These are phyloP conservation scores for Tricholoma terreum DNA, from an alignment of 768 basidiomycete genomes.

Conservation along the genomic window DNA sequence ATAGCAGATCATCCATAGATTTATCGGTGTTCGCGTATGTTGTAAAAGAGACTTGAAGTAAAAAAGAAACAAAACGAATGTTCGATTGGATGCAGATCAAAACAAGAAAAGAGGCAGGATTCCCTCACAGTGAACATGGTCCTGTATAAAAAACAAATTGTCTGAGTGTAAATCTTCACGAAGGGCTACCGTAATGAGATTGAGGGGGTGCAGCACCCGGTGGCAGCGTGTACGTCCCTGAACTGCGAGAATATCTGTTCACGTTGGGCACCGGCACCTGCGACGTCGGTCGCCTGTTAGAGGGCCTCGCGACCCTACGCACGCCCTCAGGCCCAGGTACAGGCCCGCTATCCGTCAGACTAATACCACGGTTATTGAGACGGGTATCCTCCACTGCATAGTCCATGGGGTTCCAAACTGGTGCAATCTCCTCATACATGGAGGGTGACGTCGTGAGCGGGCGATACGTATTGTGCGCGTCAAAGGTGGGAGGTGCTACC, in stretches of 20 bases:
- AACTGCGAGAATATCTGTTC: constrained; percentile 71
- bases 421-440: constrained; percentile 30
- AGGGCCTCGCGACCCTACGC: constrained; percentile 68
- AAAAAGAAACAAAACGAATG: neutral
- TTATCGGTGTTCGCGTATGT: neutral
- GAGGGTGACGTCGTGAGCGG: constrained; percentile 39
- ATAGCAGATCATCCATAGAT: constrained; percentile 4
- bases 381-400: constrained; percentile 29
- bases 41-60: neutral
- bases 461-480: constrained; percentile 60
- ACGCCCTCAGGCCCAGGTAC: constrained; percentile 78
- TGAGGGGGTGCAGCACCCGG: constrained; percentile 75
- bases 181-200: constrained; percentile 23
- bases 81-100: constrained; percentile 1
- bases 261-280: constrained; percentile 46
- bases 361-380: constrained; percentile 61
- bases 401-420: constrained; percentile 10
- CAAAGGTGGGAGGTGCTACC: constrained; percentile 22
- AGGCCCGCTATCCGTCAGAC: constrained; percentile 79
- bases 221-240: constrained; percentile 52
- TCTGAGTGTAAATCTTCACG: neutral
- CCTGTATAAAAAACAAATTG: neutral
- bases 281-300: constrained; percentile 55
- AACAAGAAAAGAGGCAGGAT: constrained; percentile 1
- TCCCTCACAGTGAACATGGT: constrained; percentile 1